These are phyloP conservation scores for Vigna trinervia DNA, from an alignment of 306 rosid species.

Conservation along the genomic window DNA sequence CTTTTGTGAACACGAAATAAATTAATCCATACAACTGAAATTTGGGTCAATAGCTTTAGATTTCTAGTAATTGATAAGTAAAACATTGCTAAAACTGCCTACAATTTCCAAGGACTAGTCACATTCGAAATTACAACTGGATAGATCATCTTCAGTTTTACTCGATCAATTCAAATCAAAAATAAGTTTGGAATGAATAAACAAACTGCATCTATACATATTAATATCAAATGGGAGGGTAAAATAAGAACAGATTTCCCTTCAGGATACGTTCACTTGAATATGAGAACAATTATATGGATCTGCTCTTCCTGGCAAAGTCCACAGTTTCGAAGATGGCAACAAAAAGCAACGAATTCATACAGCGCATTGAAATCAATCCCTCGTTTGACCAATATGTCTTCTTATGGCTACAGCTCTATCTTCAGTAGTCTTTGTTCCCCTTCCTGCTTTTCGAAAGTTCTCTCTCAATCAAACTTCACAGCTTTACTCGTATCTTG, in stretches of 20 bases:
- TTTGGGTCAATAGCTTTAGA: neutral
- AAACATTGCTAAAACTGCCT: neutral
- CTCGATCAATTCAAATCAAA: slow-evolving; percentile 25
- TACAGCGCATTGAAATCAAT: slow-evolving; percentile 30
- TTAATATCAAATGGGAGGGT: slow-evolving; percentile 17
- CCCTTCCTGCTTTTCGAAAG: slow-evolving; percentile 5
- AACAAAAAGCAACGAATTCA: slow-evolving; percentile 38
- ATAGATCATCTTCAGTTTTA: slow-evolving; percentile 30
- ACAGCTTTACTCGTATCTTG: slow-evolving; percentile 36
- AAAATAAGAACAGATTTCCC: slow-evolving; percentile 27
- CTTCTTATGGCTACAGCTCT: slow-evolving; percentile 11
- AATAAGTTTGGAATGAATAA: slow-evolving; percentile 35
- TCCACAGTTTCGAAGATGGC: slow-evolving; percentile 38
- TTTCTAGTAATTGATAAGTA: neutral
- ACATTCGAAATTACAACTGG: slow-evolving; percentile 14
- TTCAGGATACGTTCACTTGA: slow-evolving; percentile 28
- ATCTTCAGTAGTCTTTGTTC: slow-evolving; percentile 26
- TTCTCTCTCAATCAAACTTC: slow-evolving; percentile 46
- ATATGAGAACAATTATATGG: slow-evolving; percentile 22
- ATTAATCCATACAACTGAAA: neutral
- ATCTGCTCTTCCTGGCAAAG: slow-evolving; percentile 39
- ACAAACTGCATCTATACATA: slow-evolving; percentile 44
- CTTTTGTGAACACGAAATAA: no score
- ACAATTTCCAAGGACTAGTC: slow-evolving; percentile 12
- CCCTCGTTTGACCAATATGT: slow-evolving; percentile 24